Conservation (phyloP, 2,329 filamentous ascomycete genomes). For the Botryotinia globosa region DNA sequence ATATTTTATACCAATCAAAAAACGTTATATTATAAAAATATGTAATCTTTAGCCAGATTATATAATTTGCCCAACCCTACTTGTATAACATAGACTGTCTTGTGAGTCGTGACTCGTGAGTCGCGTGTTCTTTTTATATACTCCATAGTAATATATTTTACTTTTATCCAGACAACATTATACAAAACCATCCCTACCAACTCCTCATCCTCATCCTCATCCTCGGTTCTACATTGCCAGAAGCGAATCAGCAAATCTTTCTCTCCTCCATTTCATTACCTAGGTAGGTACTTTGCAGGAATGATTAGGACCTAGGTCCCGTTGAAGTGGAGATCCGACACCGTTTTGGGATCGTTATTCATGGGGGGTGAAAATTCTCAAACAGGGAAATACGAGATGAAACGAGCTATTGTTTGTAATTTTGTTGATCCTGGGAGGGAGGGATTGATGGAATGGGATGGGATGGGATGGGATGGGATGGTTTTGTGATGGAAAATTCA, state of each 20-base stretch:
- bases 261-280: background rate
- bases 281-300: no score
- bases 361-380: background rate
- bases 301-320: background rate
- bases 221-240: background rate
- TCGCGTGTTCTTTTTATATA: no score
- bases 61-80: no score
- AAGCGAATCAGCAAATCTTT: background rate
- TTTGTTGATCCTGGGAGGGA: background rate
- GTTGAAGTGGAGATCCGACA: background rate
- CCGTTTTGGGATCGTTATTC: background rate
- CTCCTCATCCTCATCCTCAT: background rate
- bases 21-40: no score
- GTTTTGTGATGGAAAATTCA: background rate
- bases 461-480: background rate
- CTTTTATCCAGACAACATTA: no score
- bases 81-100: no score
- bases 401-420: background rate
- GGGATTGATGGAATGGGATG: background rate
- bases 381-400: constrained; percentile 8
- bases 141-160: no score
- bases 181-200: no score
- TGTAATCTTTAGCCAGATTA: no score
- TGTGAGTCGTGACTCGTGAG: no score
- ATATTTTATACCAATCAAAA: no score